Conservation (phyloP, 352 stramenopile species). For the Phytopythium ostracodes region DNA sequence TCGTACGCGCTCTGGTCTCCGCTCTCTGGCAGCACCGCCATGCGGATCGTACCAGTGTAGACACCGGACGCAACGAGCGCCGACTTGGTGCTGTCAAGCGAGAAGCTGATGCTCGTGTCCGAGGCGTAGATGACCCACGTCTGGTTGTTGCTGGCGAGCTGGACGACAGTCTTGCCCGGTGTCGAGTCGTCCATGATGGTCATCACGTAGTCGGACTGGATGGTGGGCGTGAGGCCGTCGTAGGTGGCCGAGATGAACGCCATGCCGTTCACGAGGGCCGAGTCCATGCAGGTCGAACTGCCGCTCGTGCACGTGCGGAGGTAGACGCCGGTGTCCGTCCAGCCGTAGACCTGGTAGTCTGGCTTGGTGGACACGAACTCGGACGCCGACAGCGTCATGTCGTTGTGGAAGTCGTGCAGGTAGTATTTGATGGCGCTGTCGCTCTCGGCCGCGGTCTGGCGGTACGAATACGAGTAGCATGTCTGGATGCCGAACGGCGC, state of each 20-base stretch:
- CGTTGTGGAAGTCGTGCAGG: conserved; percentile 32
- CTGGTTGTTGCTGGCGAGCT: conserved; percentile 41
- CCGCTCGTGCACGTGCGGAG: too few relatives aligned
- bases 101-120: conserved; percentile 20
- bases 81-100: conserved; percentile 18
- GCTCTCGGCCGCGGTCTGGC: conserved; percentile 36
- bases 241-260: conserved; percentile 57
- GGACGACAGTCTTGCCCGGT: conserved; percentile 36
- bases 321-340: conserved; percentile 58
- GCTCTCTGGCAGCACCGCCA: conserved; percentile 34
- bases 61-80: conserved; percentile 21
- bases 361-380: conserved; percentile 39
- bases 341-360: conserved; percentile 37
- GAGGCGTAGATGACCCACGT: conserved; percentile 51
- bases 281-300: conserved; percentile 37
- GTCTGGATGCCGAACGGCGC: conserved; percentile 44
- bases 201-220: conserved; percentile 35
- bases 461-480: conserved; percentile 64
- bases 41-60: conserved; percentile 36
- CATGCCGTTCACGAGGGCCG: conserved; percentile 54
- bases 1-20: conserved; percentile 32
- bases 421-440: conserved; percentile 54
- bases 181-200: conserved; percentile 28
- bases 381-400: conserved; percentile 46
- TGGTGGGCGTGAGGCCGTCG: conserved; percentile 33